Conservation (phyloP, 805 yeast species). For the Candida railenensis region DNA sequence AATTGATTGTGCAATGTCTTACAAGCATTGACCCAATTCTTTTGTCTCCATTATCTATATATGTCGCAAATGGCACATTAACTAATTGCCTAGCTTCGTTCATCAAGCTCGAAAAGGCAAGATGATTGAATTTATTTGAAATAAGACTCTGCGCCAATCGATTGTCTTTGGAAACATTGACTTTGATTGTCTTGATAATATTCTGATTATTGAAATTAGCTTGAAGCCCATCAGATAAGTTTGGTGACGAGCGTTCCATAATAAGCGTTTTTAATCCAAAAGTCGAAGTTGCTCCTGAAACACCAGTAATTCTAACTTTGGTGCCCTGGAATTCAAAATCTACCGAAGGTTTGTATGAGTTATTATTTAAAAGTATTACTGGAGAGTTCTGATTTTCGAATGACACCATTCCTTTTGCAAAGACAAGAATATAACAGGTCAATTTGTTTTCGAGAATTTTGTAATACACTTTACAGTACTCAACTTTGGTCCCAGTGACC, state of each 20-base stretch:
- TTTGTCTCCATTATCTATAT: slow-evolving; percentile 23
- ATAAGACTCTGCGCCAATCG: slow-evolving; percentile 15
- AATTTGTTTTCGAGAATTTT: slow-evolving; percentile 25
- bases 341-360: slow-evolving; percentile 28
- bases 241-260: slow-evolving; percentile 14
- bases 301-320: slow-evolving; percentile 29
- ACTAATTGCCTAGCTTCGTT: slow-evolving; percentile 17
- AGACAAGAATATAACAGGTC: slow-evolving; percentile 27
- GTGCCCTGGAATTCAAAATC: slow-evolving; percentile 26
- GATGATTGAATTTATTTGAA: slow-evolving; percentile 18
- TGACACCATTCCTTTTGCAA: slow-evolving; percentile 8
- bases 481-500: slow-evolving; percentile 14
- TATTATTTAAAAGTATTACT: slow-evolving; percentile 20
- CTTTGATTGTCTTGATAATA: slow-evolving; percentile 11
- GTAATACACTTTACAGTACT: slow-evolving; percentile 29
- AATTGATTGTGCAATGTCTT: slow-evolving; percentile 21
- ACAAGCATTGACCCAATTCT: slow-evolving; percentile 18
- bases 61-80: slow-evolving; percentile 29
- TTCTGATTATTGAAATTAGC: not conserved
- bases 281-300: slow-evolving; percentile 33
- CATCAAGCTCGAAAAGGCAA: slow-evolving; percentile 17
- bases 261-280: slow-evolving; percentile 29
- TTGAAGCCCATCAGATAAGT: slow-evolving; percentile 22
- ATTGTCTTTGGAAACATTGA: slow-evolving; percentile 11
- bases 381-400: slow-evolving; percentile 7